These are phyloP conservation scores for Onygena corvina DNA, from an alignment of 2,329 filamentous ascomycete genomes.

Conservation along the genomic window DNA sequence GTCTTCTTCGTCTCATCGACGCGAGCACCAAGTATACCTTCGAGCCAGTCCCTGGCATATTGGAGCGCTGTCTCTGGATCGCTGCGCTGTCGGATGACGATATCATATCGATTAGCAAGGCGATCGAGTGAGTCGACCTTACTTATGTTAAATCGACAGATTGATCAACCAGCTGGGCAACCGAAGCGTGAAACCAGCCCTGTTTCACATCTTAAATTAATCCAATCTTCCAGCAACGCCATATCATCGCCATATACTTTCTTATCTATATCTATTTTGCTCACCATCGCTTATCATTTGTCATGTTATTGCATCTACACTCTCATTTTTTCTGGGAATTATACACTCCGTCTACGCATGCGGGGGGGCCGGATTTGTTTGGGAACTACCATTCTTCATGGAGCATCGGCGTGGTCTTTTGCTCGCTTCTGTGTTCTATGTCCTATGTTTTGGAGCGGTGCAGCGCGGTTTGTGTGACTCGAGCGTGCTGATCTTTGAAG, in stretches of 20 bases:
- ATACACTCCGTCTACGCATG: not conserved
- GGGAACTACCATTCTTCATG: not conserved
- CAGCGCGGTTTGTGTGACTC: not conserved
- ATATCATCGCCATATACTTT: not conserved
- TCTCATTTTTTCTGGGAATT: conserved; percentile 1
- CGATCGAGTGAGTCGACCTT: conserved; percentile 21
- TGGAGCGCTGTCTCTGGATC: conserved; percentile 54
- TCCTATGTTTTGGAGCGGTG: not conserved
- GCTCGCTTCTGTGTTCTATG: not conserved
- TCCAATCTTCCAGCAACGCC: not conserved
- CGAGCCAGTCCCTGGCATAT: conserved; percentile 44
- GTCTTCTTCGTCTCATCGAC: conserved; percentile 49
- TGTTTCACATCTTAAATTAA: conserved; percentile 3
- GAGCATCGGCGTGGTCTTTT: conserved; percentile 4
- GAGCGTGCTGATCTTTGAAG: conserved; percentile 1
- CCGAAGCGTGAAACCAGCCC: not conserved
- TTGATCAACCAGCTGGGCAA: not conserved
- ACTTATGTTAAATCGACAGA: not conserved
- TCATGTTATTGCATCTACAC: not conserved
- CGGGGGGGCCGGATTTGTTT: conserved; percentile 1
- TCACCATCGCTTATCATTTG: not conserved
- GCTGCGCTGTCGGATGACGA: conserved; percentile 48
- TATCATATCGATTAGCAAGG: conserved; percentile 38
- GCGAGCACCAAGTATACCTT: conserved; percentile 51
- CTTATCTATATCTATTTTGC: not conserved